phyloP scores from a whole-genome alignment of 2,329 filamentous ascomycete genomes.

The Phoma sp. region DNA sequence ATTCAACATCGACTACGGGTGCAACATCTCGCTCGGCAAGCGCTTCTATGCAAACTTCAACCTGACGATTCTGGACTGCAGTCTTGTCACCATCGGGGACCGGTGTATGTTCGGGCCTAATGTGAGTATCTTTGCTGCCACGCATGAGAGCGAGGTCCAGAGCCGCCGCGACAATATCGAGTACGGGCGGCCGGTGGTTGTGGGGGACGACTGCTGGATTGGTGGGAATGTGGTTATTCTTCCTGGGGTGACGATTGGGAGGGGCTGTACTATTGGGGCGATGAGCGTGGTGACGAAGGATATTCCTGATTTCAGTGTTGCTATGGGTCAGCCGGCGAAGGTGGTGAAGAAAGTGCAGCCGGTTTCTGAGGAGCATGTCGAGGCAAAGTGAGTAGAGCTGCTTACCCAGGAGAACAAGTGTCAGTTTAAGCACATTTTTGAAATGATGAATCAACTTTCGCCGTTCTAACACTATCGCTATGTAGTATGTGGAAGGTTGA shows the following conservation, averaged over 20 bases:
- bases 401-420: neutral
- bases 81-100: constrained; percentile 59
- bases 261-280: constrained; percentile 75
- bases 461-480: too few species aligned
- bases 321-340: constrained; percentile 70
- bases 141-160: constrained; percentile 59
- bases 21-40: constrained; percentile 67
- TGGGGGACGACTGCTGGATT: constrained; percentile 55
- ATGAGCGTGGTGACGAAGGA: constrained; percentile 83
- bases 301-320: constrained; percentile 67
- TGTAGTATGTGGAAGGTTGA: too few species aligned
- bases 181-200: constrained; percentile 55
- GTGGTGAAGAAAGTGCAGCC: constrained; percentile 53
- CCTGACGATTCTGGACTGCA: constrained; percentile 59
- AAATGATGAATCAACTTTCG: too few species aligned
- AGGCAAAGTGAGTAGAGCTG: neutral
- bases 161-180: constrained; percentile 57
- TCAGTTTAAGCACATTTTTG: too few species aligned
- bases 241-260: constrained; percentile 78
- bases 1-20: constrained; percentile 68
- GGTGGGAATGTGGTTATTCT: constrained; percentile 63
- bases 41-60: constrained; percentile 70
- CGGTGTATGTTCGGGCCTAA: constrained; percentile 60
- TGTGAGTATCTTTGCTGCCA: constrained; percentile 59
- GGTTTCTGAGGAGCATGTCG: constrained; percentile 15